Percentiles rank a stretch among this genome's conserved stretches.
Evolutionary conservation across 2,329 filamentous ascomycete species (phyloP).

Genomic region (Pseudocercospora macadamiae): DNA sequence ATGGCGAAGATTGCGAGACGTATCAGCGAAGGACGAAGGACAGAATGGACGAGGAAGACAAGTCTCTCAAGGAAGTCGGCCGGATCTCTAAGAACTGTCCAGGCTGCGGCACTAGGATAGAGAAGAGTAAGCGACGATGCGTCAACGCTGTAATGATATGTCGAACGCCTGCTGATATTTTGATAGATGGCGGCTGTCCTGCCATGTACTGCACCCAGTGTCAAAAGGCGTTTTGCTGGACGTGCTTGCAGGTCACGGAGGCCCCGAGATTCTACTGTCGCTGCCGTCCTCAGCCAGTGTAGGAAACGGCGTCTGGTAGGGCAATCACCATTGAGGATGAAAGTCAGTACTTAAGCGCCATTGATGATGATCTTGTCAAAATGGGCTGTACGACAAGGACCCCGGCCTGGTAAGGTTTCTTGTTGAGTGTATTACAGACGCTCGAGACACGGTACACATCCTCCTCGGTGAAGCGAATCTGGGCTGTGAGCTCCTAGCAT

Average conservation of each 20-base stretch:
- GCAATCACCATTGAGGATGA: too few relatives aligned
- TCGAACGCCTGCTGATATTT: neutral
- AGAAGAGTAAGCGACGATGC: conserved; percentile 26
- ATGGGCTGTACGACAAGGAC: too few relatives aligned
- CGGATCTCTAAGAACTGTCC: conserved; percentile 35
- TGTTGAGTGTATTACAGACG: too few relatives aligned
- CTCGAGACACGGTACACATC: too few relatives aligned
- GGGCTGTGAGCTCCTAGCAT: too few relatives aligned
- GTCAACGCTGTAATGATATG: neutral
- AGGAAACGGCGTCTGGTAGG: too few relatives aligned
- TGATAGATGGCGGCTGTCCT: conserved; percentile 35
- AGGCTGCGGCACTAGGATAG: conserved; percentile 31
- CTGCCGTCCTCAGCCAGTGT: conserved; percentile 10
- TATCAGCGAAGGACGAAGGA: conserved; percentile 36
- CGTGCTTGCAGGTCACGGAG: conserved; percentile 24
- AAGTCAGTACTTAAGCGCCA: too few relatives aligned
- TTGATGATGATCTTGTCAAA: too few relatives aligned
- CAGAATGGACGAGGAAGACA: conserved; percentile 36
- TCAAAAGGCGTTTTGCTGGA: conserved; percentile 36
- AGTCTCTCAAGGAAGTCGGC: conserved; percentile 23
- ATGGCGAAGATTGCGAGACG: conserved; percentile 37
- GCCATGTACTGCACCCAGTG: conserved; percentile 36
- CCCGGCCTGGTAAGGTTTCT: too few relatives aligned
- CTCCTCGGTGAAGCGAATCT: too few relatives aligned
- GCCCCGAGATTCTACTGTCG: conserved; percentile 11